Conservation (phyloP, 2,329 filamentous ascomycete species). For the Ophiocordyceps camponoti-rufipedis region DNA sequence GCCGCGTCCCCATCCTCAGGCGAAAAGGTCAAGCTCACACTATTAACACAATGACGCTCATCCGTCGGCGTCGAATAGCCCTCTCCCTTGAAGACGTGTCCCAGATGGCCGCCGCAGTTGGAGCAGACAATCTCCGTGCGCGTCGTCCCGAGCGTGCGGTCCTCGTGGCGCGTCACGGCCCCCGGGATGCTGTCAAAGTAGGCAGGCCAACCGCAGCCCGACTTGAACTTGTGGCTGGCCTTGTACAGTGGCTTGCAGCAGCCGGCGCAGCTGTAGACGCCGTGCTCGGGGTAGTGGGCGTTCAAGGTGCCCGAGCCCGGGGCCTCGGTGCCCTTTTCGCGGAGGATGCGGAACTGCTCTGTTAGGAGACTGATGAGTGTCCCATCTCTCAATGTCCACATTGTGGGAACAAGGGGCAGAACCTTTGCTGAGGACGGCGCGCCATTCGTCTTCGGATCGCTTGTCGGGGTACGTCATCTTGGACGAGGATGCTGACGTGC, state of each 20-base stretch:
- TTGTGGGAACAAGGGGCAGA: constrained; percentile 11
- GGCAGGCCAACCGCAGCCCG: constrained; percentile 91
- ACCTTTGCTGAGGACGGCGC: constrained; percentile 53
- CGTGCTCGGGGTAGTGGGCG: constrained; percentile 59
- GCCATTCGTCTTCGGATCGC: constrained; percentile 74
- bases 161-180: constrained; percentile 67
- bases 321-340: constrained; percentile 78
- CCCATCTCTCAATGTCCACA: too few relatives aligned
- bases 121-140: constrained; percentile 87
- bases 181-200: constrained; percentile 93
- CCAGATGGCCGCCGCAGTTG: constrained; percentile 85
- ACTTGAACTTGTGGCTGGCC: constrained; percentile 88
- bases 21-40: constrained; percentile 70
- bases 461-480: constrained; percentile 65
- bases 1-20: constrained; percentile 36
- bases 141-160: constrained; percentile 61
- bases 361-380: not conserved
- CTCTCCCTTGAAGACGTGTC: constrained; percentile 91
- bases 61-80: constrained; percentile 72
- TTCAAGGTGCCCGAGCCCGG: constrained; percentile 70
- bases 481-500: constrained; percentile 35
- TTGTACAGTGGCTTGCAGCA: constrained; percentile 83
- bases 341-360: constrained; percentile 94
- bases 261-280: constrained; percentile 74
- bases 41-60: constrained; percentile 95